Evolutionary conservation across 2,329 filamentous ascomycete genomes (phyloP).

Genomic region (Fonsecaea pugnacius): DNA sequence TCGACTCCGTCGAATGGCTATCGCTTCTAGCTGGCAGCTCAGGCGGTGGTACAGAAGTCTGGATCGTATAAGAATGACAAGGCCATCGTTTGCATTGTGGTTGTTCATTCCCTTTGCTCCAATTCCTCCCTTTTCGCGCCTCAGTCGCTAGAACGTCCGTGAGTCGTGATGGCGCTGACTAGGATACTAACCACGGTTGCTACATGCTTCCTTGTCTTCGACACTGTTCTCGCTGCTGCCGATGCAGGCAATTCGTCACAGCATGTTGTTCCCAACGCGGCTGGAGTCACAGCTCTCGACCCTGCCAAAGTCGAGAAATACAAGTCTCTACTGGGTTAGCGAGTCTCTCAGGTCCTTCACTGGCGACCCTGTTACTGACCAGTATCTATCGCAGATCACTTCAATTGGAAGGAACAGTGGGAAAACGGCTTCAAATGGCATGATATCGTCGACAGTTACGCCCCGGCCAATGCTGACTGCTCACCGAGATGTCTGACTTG

Average conservation of each 20-base stretch:
- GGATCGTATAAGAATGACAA: neutral
- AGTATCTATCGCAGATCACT: conserved; percentile 1
- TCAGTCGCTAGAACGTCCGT: neutral
- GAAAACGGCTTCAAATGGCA: conserved; percentile 24
- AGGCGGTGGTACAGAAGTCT: neutral
- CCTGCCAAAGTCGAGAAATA: conserved; percentile 19
- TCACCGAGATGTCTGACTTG: conserved; percentile 20
- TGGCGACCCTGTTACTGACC: neutral
- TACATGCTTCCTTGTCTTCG: conserved; percentile 5
- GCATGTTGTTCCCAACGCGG: conserved; percentile 17
- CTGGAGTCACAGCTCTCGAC: conserved; percentile 11
- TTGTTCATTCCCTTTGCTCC: neutral
- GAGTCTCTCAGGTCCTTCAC: neutral
- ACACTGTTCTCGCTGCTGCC: conserved; percentile 7
- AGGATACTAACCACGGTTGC: conserved; percentile 12
- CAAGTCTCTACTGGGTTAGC: conserved; percentile 19
- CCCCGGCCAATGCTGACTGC: conserved; percentile 10
- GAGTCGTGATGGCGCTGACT: conserved; percentile 4
- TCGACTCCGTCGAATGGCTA: neutral
- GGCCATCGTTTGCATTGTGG: neutral
- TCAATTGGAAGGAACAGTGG: conserved; percentile 6
- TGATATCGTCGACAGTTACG: conserved; percentile 21
- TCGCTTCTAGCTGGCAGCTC: neutral
- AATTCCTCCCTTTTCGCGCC: neutral
- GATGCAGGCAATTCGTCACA: conserved; percentile 19